Evolutionary conservation across 1,139 yeast genomes (phyloP).

Genomic region (Diutina scorzettiae): DNA sequence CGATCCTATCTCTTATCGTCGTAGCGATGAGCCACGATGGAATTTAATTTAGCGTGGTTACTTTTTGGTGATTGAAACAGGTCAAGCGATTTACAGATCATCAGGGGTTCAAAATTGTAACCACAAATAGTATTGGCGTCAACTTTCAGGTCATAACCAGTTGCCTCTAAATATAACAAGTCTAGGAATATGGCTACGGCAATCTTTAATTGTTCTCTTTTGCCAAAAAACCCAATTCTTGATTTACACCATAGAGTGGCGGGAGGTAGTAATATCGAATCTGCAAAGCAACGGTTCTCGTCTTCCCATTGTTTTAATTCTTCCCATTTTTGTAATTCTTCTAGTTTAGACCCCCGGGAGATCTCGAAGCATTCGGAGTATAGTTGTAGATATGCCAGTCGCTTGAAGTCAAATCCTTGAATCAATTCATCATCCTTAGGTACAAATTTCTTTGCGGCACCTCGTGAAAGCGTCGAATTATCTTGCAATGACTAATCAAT

Average conservation of each 20-base stretch:
- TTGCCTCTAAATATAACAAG: not conserved
- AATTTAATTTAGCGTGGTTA: not conserved
- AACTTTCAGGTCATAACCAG: not conserved
- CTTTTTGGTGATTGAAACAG: not conserved
- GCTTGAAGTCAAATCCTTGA: not conserved
- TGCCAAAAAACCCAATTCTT: not conserved
- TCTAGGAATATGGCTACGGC: not conserved
- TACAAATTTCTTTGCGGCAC: not conserved
- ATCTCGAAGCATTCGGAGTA: not conserved
- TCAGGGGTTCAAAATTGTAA: not conserved
- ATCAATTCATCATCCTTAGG: not conserved
- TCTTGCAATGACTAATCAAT: not conserved
- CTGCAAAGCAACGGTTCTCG: not conserved
- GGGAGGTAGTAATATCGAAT: not conserved
- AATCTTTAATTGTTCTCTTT: not conserved
- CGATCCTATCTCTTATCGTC: not conserved
- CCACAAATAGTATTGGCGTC: not conserved
- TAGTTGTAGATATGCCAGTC: not conserved
- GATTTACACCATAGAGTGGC: conserved; percentile 1
- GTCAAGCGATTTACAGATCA: not conserved
- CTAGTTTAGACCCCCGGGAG: not conserved
- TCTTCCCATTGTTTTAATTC: not conserved
- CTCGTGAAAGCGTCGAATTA: not conserved
- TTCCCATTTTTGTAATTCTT: not conserved
- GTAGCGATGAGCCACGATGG: not conserved